Evolutionary conservation across 805 yeast genomes (phyloP).

Genomic region (Debaryomyces prosopidis): DNA sequence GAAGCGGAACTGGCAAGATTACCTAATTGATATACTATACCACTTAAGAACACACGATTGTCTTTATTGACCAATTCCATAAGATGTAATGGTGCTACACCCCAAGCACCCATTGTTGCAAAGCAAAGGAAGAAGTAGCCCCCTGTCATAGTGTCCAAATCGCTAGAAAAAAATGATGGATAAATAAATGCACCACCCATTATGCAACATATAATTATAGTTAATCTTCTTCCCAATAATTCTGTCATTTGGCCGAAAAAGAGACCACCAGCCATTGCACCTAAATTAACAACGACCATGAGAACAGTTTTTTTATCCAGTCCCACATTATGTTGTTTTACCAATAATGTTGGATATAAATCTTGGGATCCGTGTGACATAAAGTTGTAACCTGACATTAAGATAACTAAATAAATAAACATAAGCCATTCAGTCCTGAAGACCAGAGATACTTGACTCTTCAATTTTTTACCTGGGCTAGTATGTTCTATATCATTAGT

Average conservation of each 20-base stretch:
- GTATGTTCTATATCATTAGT: not conserved
- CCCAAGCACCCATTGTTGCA: conserved; percentile 71
- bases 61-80: conserved; percentile 65
- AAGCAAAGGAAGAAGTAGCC: conserved; percentile 62
- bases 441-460: conserved; percentile 6
- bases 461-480: not conserved
- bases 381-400: conserved; percentile 43
- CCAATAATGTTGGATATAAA: conserved; percentile 39
- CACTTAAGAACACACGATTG: conserved; percentile 61
- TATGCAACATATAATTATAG: conserved; percentile 29
- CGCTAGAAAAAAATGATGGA: conserved; percentile 32
- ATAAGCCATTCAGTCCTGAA: conserved; percentile 58
- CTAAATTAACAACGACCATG: conserved; percentile 38
- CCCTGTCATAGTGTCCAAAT: conserved; percentile 49
- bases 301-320: conserved; percentile 36
- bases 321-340: conserved; percentile 31
- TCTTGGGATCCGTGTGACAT: conserved; percentile 45
- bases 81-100: conserved; percentile 62
- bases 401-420: conserved; percentile 54
- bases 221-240: conserved; percentile 36
- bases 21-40: conserved; percentile 67
- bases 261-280: conserved; percentile 42
- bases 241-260: conserved; percentile 48
- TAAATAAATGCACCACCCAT: conserved; percentile 40
- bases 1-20: conserved; percentile 66